phyloP scores from a whole-genome alignment of 441 rosid genomes.

The Syzygium malaccense region DNA sequence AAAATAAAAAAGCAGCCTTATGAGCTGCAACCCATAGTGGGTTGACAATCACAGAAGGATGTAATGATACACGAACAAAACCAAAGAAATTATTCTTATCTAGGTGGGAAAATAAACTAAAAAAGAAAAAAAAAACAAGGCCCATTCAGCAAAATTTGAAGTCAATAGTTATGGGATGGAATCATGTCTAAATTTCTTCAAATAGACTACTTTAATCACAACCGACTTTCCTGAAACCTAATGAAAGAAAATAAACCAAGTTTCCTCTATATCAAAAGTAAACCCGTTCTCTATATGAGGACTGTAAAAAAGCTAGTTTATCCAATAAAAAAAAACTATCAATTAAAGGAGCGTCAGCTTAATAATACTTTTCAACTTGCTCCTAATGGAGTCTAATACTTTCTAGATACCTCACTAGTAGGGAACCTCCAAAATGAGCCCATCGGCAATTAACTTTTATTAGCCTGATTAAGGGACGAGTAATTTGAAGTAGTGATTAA shows the following conservation, averaged over 20 bases:
- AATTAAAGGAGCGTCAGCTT: not conserved
- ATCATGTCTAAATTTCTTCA: not conserved
- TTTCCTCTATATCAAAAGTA: not conserved
- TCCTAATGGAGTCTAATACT: not conserved
- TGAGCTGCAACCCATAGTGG: not conserved
- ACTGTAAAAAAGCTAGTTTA: not conserved
- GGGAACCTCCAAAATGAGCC: not conserved
- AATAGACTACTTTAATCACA: not conserved
- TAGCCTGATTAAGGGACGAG: not conserved
- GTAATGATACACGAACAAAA: not conserved
- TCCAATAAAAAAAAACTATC: not conserved
- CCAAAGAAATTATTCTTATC: not conserved
- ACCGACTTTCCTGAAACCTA: not conserved
- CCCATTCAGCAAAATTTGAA: not conserved
- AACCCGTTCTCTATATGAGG: not conserved
- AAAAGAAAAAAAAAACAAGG: not conserved
- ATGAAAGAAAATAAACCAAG: not conserved
- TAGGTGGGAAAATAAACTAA: not conserved
- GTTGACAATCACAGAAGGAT: not conserved
- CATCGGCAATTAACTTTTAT: not conserved
- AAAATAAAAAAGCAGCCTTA: not conserved
- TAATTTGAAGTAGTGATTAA: not conserved
- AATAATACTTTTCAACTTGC: not conserved
- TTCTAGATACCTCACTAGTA: not conserved
- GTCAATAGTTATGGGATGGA: not conserved